phyloP scores from a whole-genome alignment of 2,329 filamentous ascomycete genomes.

The Myrmaecium sp. region DNA sequence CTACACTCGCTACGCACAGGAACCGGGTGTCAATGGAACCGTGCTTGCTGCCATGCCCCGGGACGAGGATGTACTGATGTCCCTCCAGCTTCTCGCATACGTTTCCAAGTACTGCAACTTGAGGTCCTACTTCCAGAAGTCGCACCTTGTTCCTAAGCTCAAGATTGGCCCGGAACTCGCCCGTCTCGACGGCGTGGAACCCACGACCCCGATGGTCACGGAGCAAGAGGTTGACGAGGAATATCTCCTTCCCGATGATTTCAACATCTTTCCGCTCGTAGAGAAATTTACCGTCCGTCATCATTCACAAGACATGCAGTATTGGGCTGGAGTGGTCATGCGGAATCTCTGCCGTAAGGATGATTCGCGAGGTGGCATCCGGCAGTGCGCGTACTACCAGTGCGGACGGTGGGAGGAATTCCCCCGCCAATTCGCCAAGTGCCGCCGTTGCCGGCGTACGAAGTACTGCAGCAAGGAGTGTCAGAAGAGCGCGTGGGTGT shows the following conservation, averaged over 20 bases:
- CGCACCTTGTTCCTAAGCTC: conserved; percentile 80
- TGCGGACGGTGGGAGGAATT: conserved; percentile 98
- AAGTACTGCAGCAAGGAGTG: conserved; percentile 99
- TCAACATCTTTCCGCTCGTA: conserved; percentile 95
- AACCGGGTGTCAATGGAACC: conserved; percentile 52
- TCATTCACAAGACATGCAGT: conserved; percentile 95
- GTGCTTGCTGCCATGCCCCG: conserved; percentile 84
- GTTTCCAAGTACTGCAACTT: conserved; percentile 98
- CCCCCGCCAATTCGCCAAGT: conserved; percentile 94
- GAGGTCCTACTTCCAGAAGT: conserved; percentile 85
- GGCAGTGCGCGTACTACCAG: conserved; percentile 94
- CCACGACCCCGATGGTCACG: conserved; percentile 24
- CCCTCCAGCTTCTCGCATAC: conserved; percentile 86
- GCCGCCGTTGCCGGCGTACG: conserved; percentile 82
- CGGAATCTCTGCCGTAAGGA: conserved; percentile 96
- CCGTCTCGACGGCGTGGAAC: conserved; percentile 52
- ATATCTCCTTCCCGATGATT: conserved; percentile 81
- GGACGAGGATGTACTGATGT: conserved; percentile 97
- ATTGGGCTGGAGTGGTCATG: conserved; percentile 99
- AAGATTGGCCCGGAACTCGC: conserved; percentile 78
- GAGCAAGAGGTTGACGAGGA: conserved; percentile 58
- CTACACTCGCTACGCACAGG: conserved; percentile 63
- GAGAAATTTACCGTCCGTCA: conserved; percentile 97
- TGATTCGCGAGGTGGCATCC: conserved; percentile 80
- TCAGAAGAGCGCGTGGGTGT: conserved; percentile 97